Evolutionary conservation across 2,329 filamentous ascomycete species (phyloP).

Genomic region (Biscogniauxia sp.): DNA sequence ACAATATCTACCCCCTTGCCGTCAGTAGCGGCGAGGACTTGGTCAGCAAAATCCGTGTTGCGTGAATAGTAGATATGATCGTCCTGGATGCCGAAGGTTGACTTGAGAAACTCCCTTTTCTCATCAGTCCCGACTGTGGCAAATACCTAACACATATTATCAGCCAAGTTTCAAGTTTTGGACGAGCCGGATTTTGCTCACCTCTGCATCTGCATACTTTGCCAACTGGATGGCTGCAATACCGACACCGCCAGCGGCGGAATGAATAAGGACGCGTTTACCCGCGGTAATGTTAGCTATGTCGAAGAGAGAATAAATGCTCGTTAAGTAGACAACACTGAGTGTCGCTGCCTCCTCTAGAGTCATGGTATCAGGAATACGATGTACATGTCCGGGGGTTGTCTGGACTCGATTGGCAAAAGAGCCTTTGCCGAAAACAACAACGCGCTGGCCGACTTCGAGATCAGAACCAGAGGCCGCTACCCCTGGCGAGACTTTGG

Average conservation of each 20-base stretch:
- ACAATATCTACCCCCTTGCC: conserved; percentile 21
- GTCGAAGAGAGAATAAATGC: conserved; percentile 30
- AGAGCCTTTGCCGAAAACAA: conserved; percentile 14
- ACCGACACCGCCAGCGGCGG: conserved; percentile 17
- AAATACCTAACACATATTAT: no score
- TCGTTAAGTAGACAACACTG: conserved; percentile 30
- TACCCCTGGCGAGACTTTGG: conserved; percentile 8
- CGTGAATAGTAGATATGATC: conserved; percentile 29
- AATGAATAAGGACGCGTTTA: conserved; percentile 19
- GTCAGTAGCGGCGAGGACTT: conserved; percentile 25
- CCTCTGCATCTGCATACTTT: conserved; percentile 6
- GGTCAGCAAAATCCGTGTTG: conserved; percentile 26
- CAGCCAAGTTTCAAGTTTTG: no score
- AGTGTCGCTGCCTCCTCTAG: conserved; percentile 35
- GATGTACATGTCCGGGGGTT: conserved; percentile 2
- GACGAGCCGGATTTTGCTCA: no score
- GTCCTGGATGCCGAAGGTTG: conserved; percentile 28
- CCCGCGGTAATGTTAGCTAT: conserved; percentile 25
- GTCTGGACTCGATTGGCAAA: conserved; percentile 20
- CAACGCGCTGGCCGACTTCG: conserved; percentile 21
- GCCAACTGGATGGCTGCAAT: conserved; percentile 12
- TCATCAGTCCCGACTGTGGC: conserved; percentile 20
- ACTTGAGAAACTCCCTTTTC: conserved; percentile 26
- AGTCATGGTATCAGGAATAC: conserved; percentile 33
- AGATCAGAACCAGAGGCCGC: conserved; percentile 19